phyloP scores from a whole-genome alignment of 1,284 basidiomycete genomes.

The Boletus hoseneyae region DNA sequence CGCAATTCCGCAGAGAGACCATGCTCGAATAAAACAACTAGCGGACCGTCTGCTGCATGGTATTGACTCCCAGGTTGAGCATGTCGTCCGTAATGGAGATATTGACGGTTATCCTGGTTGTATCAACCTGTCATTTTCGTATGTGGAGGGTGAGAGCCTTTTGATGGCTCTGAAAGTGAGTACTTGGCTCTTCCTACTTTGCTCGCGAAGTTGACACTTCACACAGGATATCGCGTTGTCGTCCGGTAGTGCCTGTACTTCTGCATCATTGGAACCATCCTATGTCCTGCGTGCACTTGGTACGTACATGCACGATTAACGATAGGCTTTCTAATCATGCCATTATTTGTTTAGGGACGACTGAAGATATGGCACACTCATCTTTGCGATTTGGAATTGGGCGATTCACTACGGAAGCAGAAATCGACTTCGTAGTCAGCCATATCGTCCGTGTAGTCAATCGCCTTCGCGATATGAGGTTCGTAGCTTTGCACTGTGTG shows the following conservation, averaged over 20 bases:
- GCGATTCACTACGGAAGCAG: constrained; percentile 96
- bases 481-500: constrained; percentile 6
- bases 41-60: constrained; percentile 81
- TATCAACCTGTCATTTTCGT: constrained; percentile 94
- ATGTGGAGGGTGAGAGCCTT: constrained; percentile 96
- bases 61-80: constrained; percentile 82
- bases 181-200: constrained; percentile 10
- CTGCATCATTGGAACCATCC: constrained; percentile 96
- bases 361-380: constrained; percentile 99
- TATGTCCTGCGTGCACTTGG: constrained; percentile 97
- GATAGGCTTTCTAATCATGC: constrained; percentile 1
- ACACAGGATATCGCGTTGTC: constrained; percentile 91
- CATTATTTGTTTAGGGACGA: constrained; percentile 57
- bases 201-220: constrained; percentile 3
- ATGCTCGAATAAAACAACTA: constrained; percentile 71
- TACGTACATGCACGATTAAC: constrained; percentile 27
- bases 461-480: constrained; percentile 69
- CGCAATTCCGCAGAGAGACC: constrained; percentile 65
- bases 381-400: constrained; percentile 98
- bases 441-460: constrained; percentile 87
- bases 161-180: constrained; percentile 97
- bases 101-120: constrained; percentile 86
- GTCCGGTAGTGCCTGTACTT: constrained; percentile 97
- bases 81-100: constrained; percentile 95
- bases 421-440: constrained; percentile 92